Evolutionary conservation across 179 eudicot genomes (phyloP).

Genomic region (Silene noctiflora): DNA sequence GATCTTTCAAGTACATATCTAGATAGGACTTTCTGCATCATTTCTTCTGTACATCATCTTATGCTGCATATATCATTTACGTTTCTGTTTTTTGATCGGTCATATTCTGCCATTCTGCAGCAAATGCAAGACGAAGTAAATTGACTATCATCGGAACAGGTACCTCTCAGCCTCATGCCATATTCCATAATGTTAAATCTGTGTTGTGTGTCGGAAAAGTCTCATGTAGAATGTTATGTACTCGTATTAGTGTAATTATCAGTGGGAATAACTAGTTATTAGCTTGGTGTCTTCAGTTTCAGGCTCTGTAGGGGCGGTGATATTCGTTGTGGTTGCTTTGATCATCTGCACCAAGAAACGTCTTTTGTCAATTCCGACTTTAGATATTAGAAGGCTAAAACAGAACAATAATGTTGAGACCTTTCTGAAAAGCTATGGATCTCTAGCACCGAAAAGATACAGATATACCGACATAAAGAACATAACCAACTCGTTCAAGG

Average conservation of each 20-base stretch:
- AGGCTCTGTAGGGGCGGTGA: constrained; percentile 1
- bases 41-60: constrained; percentile 1
- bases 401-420: constrained; percentile 26
- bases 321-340: background rate
- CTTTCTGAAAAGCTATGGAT: constrained; percentile 27
- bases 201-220: background rate
- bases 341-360: constrained; percentile 6
- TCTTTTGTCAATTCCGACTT: background rate
- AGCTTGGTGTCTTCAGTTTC: background rate
- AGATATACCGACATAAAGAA: constrained; percentile 9
- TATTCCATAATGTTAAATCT: background rate
- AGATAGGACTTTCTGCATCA: too few relatives aligned
- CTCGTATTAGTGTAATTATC: background rate
- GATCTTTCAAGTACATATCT: too few relatives aligned
- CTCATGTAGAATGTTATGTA: background rate
- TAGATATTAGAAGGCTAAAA: background rate
- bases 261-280: background rate
- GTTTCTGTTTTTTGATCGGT: background rate
- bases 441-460: constrained; percentile 24
- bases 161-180: background rate
- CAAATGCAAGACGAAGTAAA: constrained; percentile 13
- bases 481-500: constrained; percentile 29
- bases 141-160: constrained; percentile 15
- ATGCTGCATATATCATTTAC: background rate
- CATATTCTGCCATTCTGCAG: background rate